Evolutionary conservation across 176 grass and related monocot species (phyloP).

Genomic region (Aechmea fasciata): DNA sequence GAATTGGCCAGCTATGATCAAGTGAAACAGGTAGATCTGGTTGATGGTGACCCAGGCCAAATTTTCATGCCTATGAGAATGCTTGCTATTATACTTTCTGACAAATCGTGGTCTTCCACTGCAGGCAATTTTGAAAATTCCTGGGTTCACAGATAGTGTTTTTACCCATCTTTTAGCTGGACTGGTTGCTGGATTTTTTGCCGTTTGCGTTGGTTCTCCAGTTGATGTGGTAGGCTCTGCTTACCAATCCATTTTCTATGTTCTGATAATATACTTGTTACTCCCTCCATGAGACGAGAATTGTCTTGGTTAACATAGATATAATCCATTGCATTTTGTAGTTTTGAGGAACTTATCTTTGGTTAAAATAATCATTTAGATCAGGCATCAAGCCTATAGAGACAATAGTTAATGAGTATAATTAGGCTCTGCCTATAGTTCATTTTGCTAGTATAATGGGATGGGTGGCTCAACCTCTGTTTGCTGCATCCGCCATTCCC

Average conservation of each 20-base stretch:
- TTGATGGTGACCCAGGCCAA: neutral
- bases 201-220: conserved; percentile 90
- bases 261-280: neutral
- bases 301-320: too few relatives aligned
- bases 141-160: conserved; percentile 84
- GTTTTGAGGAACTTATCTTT: neutral
- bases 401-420: neutral
- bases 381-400: neutral
- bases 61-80: neutral
- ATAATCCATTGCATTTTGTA: neutral
- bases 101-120: conserved; percentile 31
- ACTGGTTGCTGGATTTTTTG: conserved; percentile 76
- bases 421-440: neutral
- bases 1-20: conserved; percentile 93
- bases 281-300: neutral
- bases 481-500: too few relatives aligned
- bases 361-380: neutral
- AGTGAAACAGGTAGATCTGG: conserved; percentile 54
- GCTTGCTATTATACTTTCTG: conserved; percentile 9
- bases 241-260: neutral
- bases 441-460: too few relatives aligned
- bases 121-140: conserved; percentile 77
- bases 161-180: conserved; percentile 95
- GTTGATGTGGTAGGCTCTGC: conserved; percentile 61
- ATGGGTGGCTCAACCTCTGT: too few relatives aligned